Evolutionary conservation across 352 stramenopile genomes (phyloP).

Genomic region (Phytophthora sansomeana): DNA sequence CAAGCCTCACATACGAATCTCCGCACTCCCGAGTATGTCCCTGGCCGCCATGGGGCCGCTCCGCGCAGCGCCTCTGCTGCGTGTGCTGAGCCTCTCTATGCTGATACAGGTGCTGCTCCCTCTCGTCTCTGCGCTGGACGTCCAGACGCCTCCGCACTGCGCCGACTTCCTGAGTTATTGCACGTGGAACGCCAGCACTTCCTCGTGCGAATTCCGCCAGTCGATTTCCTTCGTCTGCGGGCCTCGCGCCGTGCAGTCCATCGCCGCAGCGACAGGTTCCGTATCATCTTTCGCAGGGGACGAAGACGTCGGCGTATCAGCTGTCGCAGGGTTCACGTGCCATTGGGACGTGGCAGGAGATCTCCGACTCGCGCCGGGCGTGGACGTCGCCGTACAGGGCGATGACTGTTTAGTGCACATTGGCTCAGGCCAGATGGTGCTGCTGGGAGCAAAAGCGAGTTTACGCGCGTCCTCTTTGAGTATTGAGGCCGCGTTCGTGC

Average conservation of each 20-base stretch:
- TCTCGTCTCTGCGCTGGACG: conserved; percentile 13
- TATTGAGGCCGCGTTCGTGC: conserved; percentile 71
- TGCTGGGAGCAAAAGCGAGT: conserved; percentile 40
- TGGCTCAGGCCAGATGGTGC: conserved; percentile 61
- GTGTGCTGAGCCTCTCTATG: conserved; percentile 5
- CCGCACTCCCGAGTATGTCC: background rate
- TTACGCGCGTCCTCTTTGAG: conserved; percentile 56
- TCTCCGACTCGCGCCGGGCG: conserved; percentile 46
- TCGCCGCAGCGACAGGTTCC: background rate
- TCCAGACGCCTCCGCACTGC: conserved; percentile 45
- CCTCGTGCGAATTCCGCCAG: conserved; percentile 57
- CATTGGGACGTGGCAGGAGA: conserved; percentile 70
- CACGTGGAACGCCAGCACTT: conserved; percentile 54
- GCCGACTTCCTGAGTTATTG: conserved; percentile 52
- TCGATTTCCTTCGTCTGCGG: conserved; percentile 60
- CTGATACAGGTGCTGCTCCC: conserved; percentile 1
- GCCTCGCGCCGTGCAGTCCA: background rate
- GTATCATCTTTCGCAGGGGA: conserved; percentile 15
- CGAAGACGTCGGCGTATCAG: conserved; percentile 1
- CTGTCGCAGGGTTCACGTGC: conserved; percentile 49
- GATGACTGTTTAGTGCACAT: conserved; percentile 68
- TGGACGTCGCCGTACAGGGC: conserved; percentile 51
- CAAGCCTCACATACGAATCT: conserved; percentile 29
- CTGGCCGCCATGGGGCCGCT: conserved; percentile 13
- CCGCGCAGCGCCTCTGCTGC: background rate